phyloP scores from a whole-genome alignment of 192 early-diverging fungal genomes.

The Thoreauomyces humboldtii region DNA sequence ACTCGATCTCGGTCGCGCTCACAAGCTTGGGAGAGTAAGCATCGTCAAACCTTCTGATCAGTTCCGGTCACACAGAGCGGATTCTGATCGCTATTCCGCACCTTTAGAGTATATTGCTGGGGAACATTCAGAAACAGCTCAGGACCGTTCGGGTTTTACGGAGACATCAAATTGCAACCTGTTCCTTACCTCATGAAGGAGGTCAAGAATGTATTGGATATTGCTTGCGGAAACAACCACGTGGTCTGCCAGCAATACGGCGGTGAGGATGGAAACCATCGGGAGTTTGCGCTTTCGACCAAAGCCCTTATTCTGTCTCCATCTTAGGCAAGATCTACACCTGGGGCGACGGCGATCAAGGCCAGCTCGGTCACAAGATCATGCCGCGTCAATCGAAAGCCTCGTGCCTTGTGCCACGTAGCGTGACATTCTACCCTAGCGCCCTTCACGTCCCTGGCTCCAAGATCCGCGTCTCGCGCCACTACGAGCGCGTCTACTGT shows the following conservation, averaged over 20 bases:
- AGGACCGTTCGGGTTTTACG: slow-evolving; percentile 82
- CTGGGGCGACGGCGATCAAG: slow-evolving; percentile 89
- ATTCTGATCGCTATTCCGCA: neutral
- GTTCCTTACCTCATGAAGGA: slow-evolving; percentile 59
- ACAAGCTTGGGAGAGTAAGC: slow-evolving; percentile 65
- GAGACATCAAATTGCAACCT: slow-evolving; percentile 60
- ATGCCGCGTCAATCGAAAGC: slow-evolving; percentile 54
- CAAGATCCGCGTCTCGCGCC: slow-evolving; percentile 45
- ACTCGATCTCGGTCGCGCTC: slow-evolving; percentile 78
- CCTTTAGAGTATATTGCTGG: slow-evolving; percentile 74
- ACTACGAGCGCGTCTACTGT: slow-evolving; percentile 64
- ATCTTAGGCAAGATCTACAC: slow-evolving; percentile 68
- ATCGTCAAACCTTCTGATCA: too few species aligned
- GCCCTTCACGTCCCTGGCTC: slow-evolving; percentile 27
- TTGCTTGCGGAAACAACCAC: slow-evolving; percentile 85
- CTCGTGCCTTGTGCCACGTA: slow-evolving; percentile 41
- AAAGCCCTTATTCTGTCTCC: neutral
- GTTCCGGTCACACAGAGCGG: too few species aligned
- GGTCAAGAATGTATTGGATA: slow-evolving; percentile 63
- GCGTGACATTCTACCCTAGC: slow-evolving; percentile 59
- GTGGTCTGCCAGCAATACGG: slow-evolving; percentile 68
- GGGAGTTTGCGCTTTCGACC: too few species aligned
- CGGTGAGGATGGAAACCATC: slow-evolving; percentile 23
- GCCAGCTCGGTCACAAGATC: slow-evolving; percentile 82
- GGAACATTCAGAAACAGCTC: slow-evolving; percentile 83